Evolutionary conservation across 1,139 yeast genomes (phyloP), one percentile per base, ranked within the genome.

Genomic region (Lipomyces yarrowii): DNA sequence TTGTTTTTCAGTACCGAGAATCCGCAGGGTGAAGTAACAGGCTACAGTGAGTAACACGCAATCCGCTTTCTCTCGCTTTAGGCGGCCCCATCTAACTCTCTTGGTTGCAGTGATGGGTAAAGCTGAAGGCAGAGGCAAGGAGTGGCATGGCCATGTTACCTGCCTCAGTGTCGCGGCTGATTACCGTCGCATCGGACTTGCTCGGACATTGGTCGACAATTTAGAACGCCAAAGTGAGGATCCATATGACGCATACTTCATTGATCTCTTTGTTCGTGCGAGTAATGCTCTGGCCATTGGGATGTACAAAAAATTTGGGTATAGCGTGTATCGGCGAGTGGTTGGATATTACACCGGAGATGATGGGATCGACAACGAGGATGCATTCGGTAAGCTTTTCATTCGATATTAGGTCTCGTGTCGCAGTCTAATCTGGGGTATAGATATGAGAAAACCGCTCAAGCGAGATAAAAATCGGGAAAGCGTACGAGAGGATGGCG

Each of bases 81-180:
- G 30, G 67, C 42, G 68, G 69, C 42, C 7, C 15, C n/a, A 39
- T 13, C 61, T 32, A 26, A 33, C 51, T 58, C 42, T 46, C 8
- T 32, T 7, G 23, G 10, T 53, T 42, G 23, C 48, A 71, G 74
- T 96, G 96, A 87, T 96, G 86, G 99, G 96, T n/a, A 96, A 96
- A 77, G 88, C 96, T 2, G 99, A 96, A 77, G 99, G 99, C 0
- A 79, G 81, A 30, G 86, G 83, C 21, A 85, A 83, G 64, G 96
- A 92, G 71, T 94, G 98, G 97, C 99, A 96, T 75, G 87, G 97
- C 0, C 99, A 96, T 77, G 92, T 96, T 65, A 92, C 98, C 0
- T 99, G 99, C 0, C 97, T 96, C 2, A 92, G 99, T 0, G 89
- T 96, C 0, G 89, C 89, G 69, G 88, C 90, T 33, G 87, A 87